phyloP scores from a whole-genome alignment of 139 green algal species.

The Picochlorum sp. region DNA sequence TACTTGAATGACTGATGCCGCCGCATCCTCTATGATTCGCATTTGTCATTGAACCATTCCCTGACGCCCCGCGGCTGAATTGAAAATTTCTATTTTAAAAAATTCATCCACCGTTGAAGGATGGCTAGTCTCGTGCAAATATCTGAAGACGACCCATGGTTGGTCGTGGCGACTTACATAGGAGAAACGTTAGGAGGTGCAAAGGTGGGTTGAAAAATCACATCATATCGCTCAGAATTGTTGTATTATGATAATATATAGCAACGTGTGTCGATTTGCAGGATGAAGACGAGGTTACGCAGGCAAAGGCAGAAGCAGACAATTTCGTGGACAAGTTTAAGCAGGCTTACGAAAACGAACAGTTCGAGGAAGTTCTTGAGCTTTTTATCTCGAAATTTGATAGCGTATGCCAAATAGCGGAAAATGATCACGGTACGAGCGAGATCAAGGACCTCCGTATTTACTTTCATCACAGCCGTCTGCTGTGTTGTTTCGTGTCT shows the following conservation, averaged over 20 bases:
- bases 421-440: conserved; percentile 8
- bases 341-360: conserved; percentile 10
- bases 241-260: not conserved
- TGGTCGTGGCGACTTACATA: conserved; percentile 23
- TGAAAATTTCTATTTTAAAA: too few species aligned
- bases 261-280: not conserved
- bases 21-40: too few species aligned
- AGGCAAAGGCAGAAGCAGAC: conserved; percentile 11
- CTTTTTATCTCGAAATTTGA: conserved; percentile 23
- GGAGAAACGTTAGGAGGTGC: conserved; percentile 21
- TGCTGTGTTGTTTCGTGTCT: not conserved
- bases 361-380: conserved; percentile 24
- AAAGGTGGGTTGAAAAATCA: conserved; percentile 7
- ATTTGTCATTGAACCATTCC: too few species aligned
- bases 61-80: too few species aligned
- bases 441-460: conserved; percentile 2
- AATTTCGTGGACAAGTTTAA: conserved; percentile 22
- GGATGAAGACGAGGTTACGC: conserved; percentile 7
- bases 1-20: too few species aligned
- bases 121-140: conserved; percentile 32
- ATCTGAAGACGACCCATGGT: conserved; percentile 37
- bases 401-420: conserved; percentile 19
- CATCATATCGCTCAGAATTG: not conserved
- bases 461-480: too few species aligned
- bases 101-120: not conserved